Conservation (phyloP, 352 stramenopile genomes). For the Pythium grandisporangium region DNA sequence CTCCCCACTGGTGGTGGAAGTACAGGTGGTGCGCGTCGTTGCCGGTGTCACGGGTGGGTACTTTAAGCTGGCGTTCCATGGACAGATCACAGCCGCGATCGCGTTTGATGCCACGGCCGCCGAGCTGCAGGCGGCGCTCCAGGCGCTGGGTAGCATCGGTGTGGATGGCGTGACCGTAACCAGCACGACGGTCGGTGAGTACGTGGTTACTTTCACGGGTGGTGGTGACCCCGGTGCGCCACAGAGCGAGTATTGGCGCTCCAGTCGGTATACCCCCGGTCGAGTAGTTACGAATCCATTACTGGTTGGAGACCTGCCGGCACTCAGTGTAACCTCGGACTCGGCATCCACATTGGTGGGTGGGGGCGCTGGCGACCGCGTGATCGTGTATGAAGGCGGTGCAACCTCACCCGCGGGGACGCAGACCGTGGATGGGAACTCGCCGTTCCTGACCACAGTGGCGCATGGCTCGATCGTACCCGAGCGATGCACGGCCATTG, state of each 20-base stretch:
- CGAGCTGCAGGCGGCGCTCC: slow-evolving; percentile 44
- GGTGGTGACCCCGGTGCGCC: slow-evolving; percentile 19
- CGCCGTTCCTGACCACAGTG: slow-evolving; percentile 42
- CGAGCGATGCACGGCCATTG: slow-evolving; percentile 54
- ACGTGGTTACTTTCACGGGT: slow-evolving; percentile 57
- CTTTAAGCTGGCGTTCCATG: slow-evolving; percentile 67
- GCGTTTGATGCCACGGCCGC: slow-evolving; percentile 49
- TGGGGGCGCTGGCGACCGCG: slow-evolving; percentile 14
- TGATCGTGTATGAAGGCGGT: slow-evolving; percentile 24
- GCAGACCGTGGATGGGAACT: slow-evolving; percentile 28
- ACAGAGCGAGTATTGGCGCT: slow-evolving; percentile 68
- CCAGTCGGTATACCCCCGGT: slow-evolving; percentile 30
- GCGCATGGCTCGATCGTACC: slow-evolving; percentile 53
- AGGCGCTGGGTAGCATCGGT: slow-evolving; percentile 46
- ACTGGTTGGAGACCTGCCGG: slow-evolving; percentile 46
- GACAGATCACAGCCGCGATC: slow-evolving; percentile 44
- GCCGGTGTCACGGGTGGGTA: slow-evolving; percentile 15
- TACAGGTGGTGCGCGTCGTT: slow-evolving; percentile 54
- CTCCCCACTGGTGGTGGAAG: slow-evolving; percentile 49
- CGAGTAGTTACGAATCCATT: slow-evolving; percentile 30
- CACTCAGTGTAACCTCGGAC: slow-evolving; percentile 13
- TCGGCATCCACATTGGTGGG: slow-evolving; percentile 30
- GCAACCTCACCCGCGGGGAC: slow-evolving; percentile 18
- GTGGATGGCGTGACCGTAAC: slow-evolving; percentile 28
- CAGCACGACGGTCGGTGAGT: slow-evolving; percentile 23